Conservation (phyloP, 331 rosid genomes). For the Malus hybrid region DNA sequence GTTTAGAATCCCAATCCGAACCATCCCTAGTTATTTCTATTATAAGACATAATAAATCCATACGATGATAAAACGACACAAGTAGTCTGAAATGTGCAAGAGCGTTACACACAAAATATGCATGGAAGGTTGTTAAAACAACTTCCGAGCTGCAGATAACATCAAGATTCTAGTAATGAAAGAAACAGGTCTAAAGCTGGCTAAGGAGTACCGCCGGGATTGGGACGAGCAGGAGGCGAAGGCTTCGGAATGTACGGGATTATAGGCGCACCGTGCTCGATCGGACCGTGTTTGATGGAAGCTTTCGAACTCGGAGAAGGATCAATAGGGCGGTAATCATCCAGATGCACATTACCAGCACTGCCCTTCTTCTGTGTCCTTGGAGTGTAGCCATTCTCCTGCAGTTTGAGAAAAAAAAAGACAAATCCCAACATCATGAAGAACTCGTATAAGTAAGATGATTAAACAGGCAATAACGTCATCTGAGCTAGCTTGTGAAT, state of each 20-base stretch:
- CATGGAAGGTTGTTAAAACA: neutral
- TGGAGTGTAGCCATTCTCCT: slow-evolving; percentile 28
- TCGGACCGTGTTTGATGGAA: slow-evolving; percentile 47
- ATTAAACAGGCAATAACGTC: neutral
- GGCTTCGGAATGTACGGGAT: slow-evolving; percentile 65
- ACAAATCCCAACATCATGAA: neutral
- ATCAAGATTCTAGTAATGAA: neutral
- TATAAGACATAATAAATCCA: neutral
- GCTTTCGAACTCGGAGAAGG: slow-evolving; percentile 63
- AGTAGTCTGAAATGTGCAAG: neutral
- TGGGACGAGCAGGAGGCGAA: slow-evolving; percentile 39
- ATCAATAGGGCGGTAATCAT: slow-evolving; percentile 58
- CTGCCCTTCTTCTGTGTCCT: slow-evolving; percentile 3
- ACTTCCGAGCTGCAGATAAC: neutral
- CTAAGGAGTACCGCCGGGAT: slow-evolving; percentile 17
- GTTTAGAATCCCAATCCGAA: no score
- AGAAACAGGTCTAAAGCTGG: neutral
- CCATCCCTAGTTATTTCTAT: no score
- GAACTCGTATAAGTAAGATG: neutral
- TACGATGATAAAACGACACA: neutral
- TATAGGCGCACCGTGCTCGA: slow-evolving; percentile 68
- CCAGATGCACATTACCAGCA: slow-evolving; percentile 19
- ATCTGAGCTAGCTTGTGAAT: no score
- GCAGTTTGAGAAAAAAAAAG: slow-evolving; percentile 12
- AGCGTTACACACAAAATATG: neutral